Percentiles rank a stretch among this genome's conserved stretches.
These are phyloP conservation scores for Colletotrichum filicis DNA, from an alignment of 2,329 filamentous ascomycete genomes.

Conservation along the genomic window DNA sequence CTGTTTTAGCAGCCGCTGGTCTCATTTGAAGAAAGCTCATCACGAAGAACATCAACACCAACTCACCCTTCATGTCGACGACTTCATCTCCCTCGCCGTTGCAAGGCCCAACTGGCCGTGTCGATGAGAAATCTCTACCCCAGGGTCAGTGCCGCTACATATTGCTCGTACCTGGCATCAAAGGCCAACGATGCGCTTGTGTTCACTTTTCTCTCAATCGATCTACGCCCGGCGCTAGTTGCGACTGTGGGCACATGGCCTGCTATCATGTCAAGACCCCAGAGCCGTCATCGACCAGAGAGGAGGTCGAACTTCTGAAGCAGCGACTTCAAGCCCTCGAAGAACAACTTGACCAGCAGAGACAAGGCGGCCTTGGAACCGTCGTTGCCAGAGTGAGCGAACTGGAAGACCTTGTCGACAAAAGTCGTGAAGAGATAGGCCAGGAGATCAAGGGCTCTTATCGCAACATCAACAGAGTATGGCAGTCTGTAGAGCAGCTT, in stretches of 20 bases:
- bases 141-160: constrained; percentile 70
- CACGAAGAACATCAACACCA: not conserved
- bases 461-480: constrained; percentile 64
- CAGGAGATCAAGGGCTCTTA: constrained; percentile 66
- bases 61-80: constrained; percentile 39
- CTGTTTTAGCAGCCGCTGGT: constrained; percentile 15
- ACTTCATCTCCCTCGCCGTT: constrained; percentile 42
- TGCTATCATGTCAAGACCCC: constrained; percentile 67
- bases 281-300: constrained; percentile 54
- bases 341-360: constrained; percentile 51
- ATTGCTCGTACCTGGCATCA: constrained; percentile 65
- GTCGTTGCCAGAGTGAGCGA: constrained; percentile 58
- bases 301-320: constrained; percentile 61
- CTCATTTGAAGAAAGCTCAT: not conserved
- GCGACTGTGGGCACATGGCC: constrained; percentile 69
- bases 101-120: constrained; percentile 37
- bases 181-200: constrained; percentile 68
- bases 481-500: constrained; percentile 61
- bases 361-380: constrained; percentile 49
- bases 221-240: constrained; percentile 63
- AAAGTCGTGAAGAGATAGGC: constrained; percentile 60
- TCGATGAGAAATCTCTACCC: constrained; percentile 61
- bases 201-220: constrained; percentile 66
- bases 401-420: constrained; percentile 66
- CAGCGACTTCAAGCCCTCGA: constrained; percentile 58